Evolutionary conservation across 176 grass and related monocot species (phyloP), one percentile per base, ranked within the genome.

Genomic region (Carex cristatella): DNA sequence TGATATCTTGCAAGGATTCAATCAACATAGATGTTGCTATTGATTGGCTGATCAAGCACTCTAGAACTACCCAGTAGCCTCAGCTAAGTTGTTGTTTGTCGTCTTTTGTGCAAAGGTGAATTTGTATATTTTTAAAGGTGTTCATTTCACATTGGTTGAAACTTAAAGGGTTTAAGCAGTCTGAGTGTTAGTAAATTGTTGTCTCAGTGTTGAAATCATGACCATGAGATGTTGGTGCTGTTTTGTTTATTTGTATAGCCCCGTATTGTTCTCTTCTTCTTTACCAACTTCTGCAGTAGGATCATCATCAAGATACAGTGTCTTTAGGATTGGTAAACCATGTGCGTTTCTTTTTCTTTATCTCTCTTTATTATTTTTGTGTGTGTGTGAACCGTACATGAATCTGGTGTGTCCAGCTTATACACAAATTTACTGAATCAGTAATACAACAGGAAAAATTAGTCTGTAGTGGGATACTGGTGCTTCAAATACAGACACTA

Each of bases 1-100:
- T 99, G 96, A 95, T 94, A 73, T 99, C 96, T 65, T 99, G 96
- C 87, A 99, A 99, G 91, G 90, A 99, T 86, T 95, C 96, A 6
- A 88, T 94, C 54, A 95, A 99, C 88, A 99, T 99, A 89, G 96
- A 99, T 19, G 58, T 88, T 33, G 93, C 95, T 65, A 92, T 99
- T 12, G 96, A 99, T 84, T 95, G 96, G 96, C 90, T 99, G 82
- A 99, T 99, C 91, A 99, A 99, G 88, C 93, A 95, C 79, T 95
- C 96, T 23, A 99, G 79, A 88, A 92, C 93, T 61, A 88, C 94
- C 19, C 88, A 89, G 48, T 90, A 94, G 83, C 30, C 35, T 53
- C 11, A 67, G 16, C n/a, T 33, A 84, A 4, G 33, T 14, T 54
- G 18, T 74, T 79, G 65, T 75, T 82, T 80, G 35, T 90, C 60